These are phyloP conservation scores for Celoporthe dispersa DNA, from an alignment of 2,329 filamentous ascomycete genomes.

Conservation along the genomic window DNA sequence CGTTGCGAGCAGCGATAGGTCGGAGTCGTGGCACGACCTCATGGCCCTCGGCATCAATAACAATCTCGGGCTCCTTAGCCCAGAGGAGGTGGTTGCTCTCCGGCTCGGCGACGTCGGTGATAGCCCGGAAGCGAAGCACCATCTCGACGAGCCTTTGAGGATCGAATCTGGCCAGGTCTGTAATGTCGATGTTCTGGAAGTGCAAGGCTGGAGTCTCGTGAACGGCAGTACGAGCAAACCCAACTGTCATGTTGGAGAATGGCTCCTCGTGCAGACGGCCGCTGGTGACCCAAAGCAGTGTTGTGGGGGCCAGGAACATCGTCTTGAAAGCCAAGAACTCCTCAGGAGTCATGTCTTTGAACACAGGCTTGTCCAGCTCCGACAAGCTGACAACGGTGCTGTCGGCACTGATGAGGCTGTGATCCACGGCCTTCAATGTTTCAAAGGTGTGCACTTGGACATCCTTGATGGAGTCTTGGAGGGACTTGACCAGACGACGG, in stretches of 20 bases:
- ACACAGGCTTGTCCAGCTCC: slow-evolving; percentile 36
- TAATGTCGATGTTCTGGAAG: slow-evolving; percentile 34
- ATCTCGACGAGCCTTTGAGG: slow-evolving; percentile 28
- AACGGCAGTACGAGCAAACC: slow-evolving; percentile 31
- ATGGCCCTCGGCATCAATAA: slow-evolving; percentile 20
- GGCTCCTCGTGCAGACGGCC: slow-evolving; percentile 31
- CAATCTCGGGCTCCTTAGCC: slow-evolving; percentile 31
- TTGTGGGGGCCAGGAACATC: slow-evolving; percentile 28
- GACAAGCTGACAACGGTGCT: slow-evolving; percentile 31
- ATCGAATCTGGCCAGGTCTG: slow-evolving; percentile 10
- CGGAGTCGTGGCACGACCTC: slow-evolving; percentile 23
- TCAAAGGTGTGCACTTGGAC: background rate
- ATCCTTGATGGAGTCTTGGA: background rate
- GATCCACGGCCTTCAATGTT: background rate
- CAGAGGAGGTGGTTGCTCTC: slow-evolving; percentile 16
- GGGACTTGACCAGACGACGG: background rate
- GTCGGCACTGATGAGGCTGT: background rate
- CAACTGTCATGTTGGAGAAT: slow-evolving; percentile 35
- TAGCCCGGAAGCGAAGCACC: slow-evolving; percentile 21
- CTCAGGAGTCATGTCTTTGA: slow-evolving; percentile 31
- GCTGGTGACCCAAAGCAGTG: slow-evolving; percentile 36
- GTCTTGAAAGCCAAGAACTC: slow-evolving; percentile 29
- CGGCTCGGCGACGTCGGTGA: background rate
- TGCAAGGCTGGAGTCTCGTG: slow-evolving; percentile 30
- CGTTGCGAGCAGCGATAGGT: slow-evolving; percentile 26